Conservation (phyloP, 176 grass and related monocot genomes). For the Oryza longistaminata region DNA sequence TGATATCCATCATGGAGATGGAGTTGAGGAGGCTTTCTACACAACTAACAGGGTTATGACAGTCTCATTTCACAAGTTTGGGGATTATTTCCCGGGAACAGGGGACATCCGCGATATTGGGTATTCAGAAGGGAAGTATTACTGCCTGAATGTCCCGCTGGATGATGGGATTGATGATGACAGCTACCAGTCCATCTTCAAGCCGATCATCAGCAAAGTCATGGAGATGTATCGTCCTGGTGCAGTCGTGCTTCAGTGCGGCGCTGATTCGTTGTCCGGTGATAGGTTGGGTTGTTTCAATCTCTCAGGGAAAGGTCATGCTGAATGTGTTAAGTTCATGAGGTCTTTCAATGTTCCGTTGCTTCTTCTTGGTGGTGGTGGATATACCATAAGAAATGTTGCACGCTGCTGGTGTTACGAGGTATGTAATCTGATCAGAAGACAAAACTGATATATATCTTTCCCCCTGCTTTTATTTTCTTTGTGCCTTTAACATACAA, state of each 20-base stretch:
- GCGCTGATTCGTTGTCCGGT: slow-evolving; percentile 86
- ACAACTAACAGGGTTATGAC: slow-evolving; percentile 93
- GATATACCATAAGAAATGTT: slow-evolving; percentile 96
- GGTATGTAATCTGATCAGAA: slow-evolving; percentile 60
- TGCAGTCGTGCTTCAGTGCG: slow-evolving; percentile 89
- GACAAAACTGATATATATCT: neutral
- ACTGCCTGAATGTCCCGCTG: slow-evolving; percentile 78
- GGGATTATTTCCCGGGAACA: slow-evolving; percentile 86
- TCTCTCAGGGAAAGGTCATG: slow-evolving; percentile 84
- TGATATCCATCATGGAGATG: slow-evolving; percentile 92
- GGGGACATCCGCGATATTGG: slow-evolving; percentile 80
- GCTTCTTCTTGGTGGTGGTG: slow-evolving; percentile 85
- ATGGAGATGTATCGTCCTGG: slow-evolving; percentile 86
- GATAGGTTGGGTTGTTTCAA: slow-evolving; percentile 94
- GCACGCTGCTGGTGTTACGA: slow-evolving; percentile 94
- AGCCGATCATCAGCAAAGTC: slow-evolving; percentile 81
- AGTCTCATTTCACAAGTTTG: slow-evolving; percentile 94
- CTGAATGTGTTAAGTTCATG: slow-evolving; percentile 90
- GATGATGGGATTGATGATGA: slow-evolving; percentile 93
- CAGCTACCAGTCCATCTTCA: slow-evolving; percentile 90
- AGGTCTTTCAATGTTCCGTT: slow-evolving; percentile 94
- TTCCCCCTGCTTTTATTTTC: neutral
- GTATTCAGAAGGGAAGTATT: slow-evolving; percentile 79
- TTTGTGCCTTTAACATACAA: neutral
- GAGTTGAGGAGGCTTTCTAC: slow-evolving; percentile 94